Base-by-base conservation (phyloP, 371 early-diverging fungal species). In the Gilbertella persicaria region DNA sequence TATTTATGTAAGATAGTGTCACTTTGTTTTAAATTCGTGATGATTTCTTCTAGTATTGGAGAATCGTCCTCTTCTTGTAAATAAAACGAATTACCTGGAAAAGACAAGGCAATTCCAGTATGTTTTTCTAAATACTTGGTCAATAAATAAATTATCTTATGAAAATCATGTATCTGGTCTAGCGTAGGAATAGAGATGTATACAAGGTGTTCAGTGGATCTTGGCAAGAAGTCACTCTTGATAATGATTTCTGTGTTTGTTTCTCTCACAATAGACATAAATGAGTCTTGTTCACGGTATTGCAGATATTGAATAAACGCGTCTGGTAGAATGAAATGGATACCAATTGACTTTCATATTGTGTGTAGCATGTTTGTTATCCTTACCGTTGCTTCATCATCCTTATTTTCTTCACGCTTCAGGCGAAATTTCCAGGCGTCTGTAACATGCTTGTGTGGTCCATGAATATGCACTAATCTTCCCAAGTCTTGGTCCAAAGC, bases 201-300 rank as follows among this genome's bases (percentile, higher is more conserved):
- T 0, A 55, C 36, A 4, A 55, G 20, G 14, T 49, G 47, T 19
- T 55, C 55, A 25, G 55, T 55, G 13, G 48, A 48, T 17, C 43
- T 35, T 1, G 47, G 41, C 36, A 55, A 43, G 33, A n/a, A 35
- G 4, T 13, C 13, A 13, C 20, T 9, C 17, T 42, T 48, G 5
- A 55, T 24, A 2, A 16, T n/a, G 25, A 55, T 36, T 14, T 35
- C 19, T 13, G 43, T 43, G 0, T 20, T 20, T 16, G 55, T 29
- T 10, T 10, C 10, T 9, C 2, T 2, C 2, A 49, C 42, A 4
- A 55, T 55, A 4, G 4, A 5, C 4, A 25, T 20, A 13, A 55
- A 48, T 7, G 23, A 14, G 6, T 19, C 46, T 5, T 37, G 19
- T 26, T 12, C 7, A 39, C 7, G 20, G 7, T 39, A 16, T 14